Evolutionary conservation across 176 grass and related monocot species (phyloP), one percentile per base, ranked within the genome.

Genomic region (Lolium multiflorum): DNA sequence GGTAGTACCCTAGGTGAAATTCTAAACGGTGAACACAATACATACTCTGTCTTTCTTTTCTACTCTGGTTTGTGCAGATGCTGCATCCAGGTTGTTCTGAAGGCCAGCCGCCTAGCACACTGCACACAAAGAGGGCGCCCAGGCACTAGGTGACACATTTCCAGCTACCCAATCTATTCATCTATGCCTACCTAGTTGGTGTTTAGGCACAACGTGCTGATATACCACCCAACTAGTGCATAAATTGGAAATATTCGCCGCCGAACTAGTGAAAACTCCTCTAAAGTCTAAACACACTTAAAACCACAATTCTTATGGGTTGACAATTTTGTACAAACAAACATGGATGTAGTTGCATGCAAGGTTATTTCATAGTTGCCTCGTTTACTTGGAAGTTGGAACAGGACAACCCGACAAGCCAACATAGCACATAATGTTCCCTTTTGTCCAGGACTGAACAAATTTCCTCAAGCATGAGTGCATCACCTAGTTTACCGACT

Each of bases 61-160:
- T 79, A 41, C 9, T 81, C 73, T 49, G 88, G 46, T 43, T 10
- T 51, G 31, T 3, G 20, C 26, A 88, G 74, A 87, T 70, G 47
- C 1, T 90, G 66, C 15, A 73, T 81, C 11, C 47, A 78, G 39
- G 55, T 49, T 48, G 58, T 61, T 35, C 31, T 35, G 31, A 35
- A 35, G 31, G 31, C 31, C 31, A 35, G 31, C 31, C 31, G 31
- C 31, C 31, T 35, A 35, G 31, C 31, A 35, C 31, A 35, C 31
- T 35, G 31, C 31, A 35, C 31, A 35, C 31, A 35, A 3, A 35
- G 2, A 35, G 31, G 31, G 31, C 31, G 3, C 31, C 31, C 31
- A 35, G 31, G 31, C 28, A 1, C 28, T 35, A 35, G 31, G 31
- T 35, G 31, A 35, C 31, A 35, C 31, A 35, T 35, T 35, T 35